A percentile compares a stretch with the other conserved stretches of the same genome.
phyloP scores from a whole-genome alignment of 441 rosid genomes.

The Isatis lusitanica region DNA sequence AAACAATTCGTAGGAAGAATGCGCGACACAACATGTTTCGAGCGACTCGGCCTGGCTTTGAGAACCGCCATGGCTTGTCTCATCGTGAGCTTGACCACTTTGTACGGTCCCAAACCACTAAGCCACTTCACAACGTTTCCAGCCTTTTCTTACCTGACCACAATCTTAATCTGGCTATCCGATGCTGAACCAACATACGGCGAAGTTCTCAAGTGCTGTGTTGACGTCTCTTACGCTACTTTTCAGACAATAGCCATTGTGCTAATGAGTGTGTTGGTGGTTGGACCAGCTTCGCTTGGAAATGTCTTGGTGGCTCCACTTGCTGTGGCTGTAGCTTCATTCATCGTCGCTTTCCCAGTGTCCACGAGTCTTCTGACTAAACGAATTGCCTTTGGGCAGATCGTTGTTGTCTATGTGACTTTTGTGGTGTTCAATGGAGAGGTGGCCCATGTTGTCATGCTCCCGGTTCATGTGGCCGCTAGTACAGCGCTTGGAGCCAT shows the following conservation, averaged over 20 bases:
- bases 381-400: slow-evolving; percentile 83
- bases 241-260: slow-evolving; percentile 48
- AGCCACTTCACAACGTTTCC: slow-evolving; percentile 46
- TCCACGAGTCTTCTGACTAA: slow-evolving; percentile 60
- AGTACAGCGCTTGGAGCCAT: slow-evolving; percentile 70
- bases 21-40: slow-evolving; percentile 28
- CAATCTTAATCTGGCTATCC: slow-evolving; percentile 57
- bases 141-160: slow-evolving; percentile 65
- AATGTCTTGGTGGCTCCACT: slow-evolving; percentile 49
- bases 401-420: slow-evolving; percentile 65
- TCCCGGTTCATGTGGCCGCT: slow-evolving; percentile 60
- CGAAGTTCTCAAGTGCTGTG: slow-evolving; percentile 53
- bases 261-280: slow-evolving; percentile 41
- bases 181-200: slow-evolving; percentile 77
- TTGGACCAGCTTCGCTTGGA: slow-evolving; percentile 50
- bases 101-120: slow-evolving; percentile 54
- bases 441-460: slow-evolving; percentile 47
- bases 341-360: slow-evolving; percentile 65
- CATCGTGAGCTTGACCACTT: slow-evolving; percentile 58
- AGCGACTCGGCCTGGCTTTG: slow-evolving; percentile 41
- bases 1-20: slow-evolving; percentile 15
- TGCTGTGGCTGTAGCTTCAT: slow-evolving; percentile 53
- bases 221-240: slow-evolving; percentile 52
- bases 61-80: slow-evolving; percentile 67
- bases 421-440: slow-evolving; percentile 49